These are phyloP conservation scores for Prinsepia uniflora DNA, from an alignment of 306 rosid species.

Conservation along the genomic window DNA sequence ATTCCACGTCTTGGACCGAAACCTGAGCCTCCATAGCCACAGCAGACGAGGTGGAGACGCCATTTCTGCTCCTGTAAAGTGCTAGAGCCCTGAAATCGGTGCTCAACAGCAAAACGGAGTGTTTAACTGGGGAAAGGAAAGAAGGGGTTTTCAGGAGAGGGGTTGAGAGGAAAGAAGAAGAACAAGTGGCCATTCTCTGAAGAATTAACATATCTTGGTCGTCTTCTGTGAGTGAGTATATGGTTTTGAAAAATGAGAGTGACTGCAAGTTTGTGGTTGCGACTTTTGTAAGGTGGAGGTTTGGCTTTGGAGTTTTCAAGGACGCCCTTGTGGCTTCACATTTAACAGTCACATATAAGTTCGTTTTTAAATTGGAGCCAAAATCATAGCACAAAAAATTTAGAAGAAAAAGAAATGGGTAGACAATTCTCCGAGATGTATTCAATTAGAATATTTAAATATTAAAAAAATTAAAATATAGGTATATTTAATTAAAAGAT, in stretches of 20 bases:
- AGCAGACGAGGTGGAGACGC: constrained; percentile 31
- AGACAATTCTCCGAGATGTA: too few species aligned
- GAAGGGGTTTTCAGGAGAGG: constrained; percentile 36
- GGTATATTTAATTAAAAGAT: too few species aligned
- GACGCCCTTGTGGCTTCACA: not conserved
- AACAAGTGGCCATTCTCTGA: constrained; percentile 51
- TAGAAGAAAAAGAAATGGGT: too few species aligned
- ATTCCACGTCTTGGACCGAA: constrained; percentile 21
- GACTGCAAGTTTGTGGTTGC: not conserved
- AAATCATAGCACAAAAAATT: not conserved
- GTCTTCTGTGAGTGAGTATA: not conserved
- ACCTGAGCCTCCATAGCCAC: constrained; percentile 45
- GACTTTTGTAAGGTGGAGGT: constrained; percentile 39
- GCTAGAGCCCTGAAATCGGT: constrained; percentile 17
- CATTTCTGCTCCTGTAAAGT: constrained; percentile 22
- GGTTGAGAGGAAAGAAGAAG: constrained; percentile 27
- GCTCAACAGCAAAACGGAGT: constrained; percentile 21
- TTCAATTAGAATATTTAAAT: too few species aligned
- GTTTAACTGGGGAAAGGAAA: constrained; percentile 25
- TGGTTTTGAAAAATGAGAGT: not conserved
- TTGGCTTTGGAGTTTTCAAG: constrained; percentile 3
- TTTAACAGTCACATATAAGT: too few species aligned
- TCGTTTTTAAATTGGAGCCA: not conserved
- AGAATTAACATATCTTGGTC: constrained; percentile 30
- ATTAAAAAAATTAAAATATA: too few species aligned